phyloP scores from a whole-genome alignment of 768 basidiomycete species.

The Scleroderma bovista region DNA sequence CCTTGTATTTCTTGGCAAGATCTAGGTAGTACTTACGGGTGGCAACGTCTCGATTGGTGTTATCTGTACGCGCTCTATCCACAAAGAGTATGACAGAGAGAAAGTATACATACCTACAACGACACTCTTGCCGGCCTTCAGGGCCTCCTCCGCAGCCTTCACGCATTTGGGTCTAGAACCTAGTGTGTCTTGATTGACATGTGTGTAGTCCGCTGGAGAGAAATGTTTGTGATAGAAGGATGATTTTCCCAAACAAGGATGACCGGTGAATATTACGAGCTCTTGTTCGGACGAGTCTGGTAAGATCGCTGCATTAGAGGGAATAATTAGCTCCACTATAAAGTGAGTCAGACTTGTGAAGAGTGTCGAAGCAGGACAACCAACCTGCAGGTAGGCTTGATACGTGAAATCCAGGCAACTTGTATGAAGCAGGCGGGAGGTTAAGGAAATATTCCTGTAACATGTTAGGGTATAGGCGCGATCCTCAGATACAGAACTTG shows the following conservation, averaged over 20 bases:
- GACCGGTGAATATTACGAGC: conserved; percentile 58
- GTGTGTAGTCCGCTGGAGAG: conserved; percentile 58
- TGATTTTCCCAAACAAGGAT: conserved; percentile 72
- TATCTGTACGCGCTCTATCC: conserved; percentile 47
- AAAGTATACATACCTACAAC: conserved; percentile 65
- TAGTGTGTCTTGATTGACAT: conserved; percentile 85
- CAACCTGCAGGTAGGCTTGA: conserved; percentile 35
- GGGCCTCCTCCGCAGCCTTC: conserved; percentile 49
- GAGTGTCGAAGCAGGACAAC: conserved; percentile 4
- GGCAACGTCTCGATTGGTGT: conserved; percentile 75
- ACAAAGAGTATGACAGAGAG: background rate
- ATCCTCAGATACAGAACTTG: background rate
- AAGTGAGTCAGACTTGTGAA: background rate
- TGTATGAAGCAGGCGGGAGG: conserved; percentile 35
- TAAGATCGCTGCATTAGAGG: conserved; percentile 14
- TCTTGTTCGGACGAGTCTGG: conserved; percentile 26
- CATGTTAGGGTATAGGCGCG: conserved; percentile 3
- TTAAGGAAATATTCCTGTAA: conserved; percentile 78
- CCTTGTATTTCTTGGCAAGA: conserved; percentile 49
- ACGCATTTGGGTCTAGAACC: conserved; percentile 73
- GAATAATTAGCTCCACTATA: conserved; percentile 36
- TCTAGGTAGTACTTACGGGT: conserved; percentile 72
- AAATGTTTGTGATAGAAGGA: conserved; percentile 74
- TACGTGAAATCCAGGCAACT: conserved; percentile 65
- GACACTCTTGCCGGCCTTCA: conserved; percentile 56